Conservation (phyloP, 495 filamentous ascomycete genomes). For the Sabuloglossum arenarium region DNA sequence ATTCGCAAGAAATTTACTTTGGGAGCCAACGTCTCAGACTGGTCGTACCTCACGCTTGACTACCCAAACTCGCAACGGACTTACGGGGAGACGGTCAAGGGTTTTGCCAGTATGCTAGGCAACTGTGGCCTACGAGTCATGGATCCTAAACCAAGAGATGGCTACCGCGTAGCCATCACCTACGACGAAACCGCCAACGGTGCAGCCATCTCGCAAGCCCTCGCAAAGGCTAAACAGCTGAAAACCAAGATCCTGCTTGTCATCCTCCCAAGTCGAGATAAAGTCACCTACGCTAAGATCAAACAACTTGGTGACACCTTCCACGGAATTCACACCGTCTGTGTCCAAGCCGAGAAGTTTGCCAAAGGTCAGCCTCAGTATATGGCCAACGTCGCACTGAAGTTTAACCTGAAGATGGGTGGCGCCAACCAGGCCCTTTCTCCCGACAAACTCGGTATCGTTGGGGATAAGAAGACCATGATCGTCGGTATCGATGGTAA, state of each 20-base stretch:
- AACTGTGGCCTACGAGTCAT: constrained; percentile 2
- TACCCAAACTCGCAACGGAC: background rate
- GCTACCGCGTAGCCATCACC: background rate
- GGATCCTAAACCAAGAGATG: background rate
- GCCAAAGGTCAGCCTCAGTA: constrained; percentile 24
- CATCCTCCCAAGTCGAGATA: constrained; percentile 31
- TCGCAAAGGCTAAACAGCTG: constrained; percentile 6
- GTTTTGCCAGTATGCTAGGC: constrained; percentile 2
- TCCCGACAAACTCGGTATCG: constrained; percentile 26
- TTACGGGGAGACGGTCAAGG: background rate
- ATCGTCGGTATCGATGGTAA: constrained; percentile 70
- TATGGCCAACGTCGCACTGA: constrained; percentile 55
- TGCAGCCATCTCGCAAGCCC: background rate
- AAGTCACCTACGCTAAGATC: constrained; percentile 39
- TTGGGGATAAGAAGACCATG: constrained; percentile 52
- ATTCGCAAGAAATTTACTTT: constrained; percentile 22
- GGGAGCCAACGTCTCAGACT: constrained; percentile 15
- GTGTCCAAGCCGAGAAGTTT: constrained; percentile 23
- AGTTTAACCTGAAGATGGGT: constrained; percentile 73
- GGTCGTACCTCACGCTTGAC: constrained; percentile 15
- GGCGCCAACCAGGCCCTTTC: constrained; percentile 54
- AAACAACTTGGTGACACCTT: constrained; percentile 46
- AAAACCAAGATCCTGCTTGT: constrained; percentile 36
- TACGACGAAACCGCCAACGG: background rate
- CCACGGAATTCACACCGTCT: constrained; percentile 43